These are phyloP conservation scores for Przewalskia tangutica DNA, from an alignment of 257 asterid genomes.

Conservation along the genomic window DNA sequence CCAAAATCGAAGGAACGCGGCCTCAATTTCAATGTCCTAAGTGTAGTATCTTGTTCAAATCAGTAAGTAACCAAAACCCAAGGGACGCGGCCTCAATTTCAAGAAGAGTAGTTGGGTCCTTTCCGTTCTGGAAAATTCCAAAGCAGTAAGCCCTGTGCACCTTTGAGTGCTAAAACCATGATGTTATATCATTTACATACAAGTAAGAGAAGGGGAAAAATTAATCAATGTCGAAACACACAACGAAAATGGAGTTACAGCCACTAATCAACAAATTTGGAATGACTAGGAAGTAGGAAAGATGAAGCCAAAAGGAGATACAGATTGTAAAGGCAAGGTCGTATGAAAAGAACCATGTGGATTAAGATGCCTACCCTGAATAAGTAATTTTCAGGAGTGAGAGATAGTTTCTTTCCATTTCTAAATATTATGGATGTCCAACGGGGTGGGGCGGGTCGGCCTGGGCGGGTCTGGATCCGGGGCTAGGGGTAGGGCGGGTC, in stretches of 20 bases:
- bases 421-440: too few species aligned
- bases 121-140: constrained; percentile 92
- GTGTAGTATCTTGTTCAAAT: too few species aligned
- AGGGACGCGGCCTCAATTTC: too few species aligned
- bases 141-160: constrained; percentile 90
- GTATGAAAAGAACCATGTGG: not conserved
- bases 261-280: not conserved
- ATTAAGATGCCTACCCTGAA: constrained; percentile 49
- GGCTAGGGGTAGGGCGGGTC: too few species aligned
- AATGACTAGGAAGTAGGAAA: not conserved
- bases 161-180: constrained; percentile 58
- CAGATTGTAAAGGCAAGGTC: not conserved
- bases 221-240: constrained; percentile 1
- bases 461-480: too few species aligned
- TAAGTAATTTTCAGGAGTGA: constrained; percentile 84
- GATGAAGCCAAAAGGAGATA: not conserved
- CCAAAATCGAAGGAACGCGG: too few species aligned
- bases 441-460: too few species aligned
- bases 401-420: constrained; percentile 62
- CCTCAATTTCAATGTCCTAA: too few species aligned
- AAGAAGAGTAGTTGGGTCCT: constrained; percentile 94
- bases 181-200: constrained; percentile 1
- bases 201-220: not conserved
- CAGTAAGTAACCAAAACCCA: too few species aligned
- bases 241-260: not conserved